Percentiles rank a stretch among this genome's conserved stretches.
These are phyloP conservation scores for Begonia masoniana DNA, from an alignment of 306 rosid genomes.

Conservation along the genomic window DNA sequence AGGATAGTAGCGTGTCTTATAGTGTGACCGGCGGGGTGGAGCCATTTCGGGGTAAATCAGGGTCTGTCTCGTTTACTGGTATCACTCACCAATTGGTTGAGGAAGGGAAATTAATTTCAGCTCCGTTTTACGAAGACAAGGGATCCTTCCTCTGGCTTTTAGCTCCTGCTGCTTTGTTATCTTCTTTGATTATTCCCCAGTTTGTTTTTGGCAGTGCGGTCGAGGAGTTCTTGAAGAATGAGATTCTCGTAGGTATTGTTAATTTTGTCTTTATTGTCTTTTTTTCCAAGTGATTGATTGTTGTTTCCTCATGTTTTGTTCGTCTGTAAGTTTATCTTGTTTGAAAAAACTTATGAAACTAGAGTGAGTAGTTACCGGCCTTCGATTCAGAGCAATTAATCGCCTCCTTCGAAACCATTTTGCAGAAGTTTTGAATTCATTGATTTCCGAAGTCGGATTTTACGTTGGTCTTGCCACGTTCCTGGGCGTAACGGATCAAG, in stretches of 20 bases:
- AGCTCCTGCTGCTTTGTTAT: constrained; percentile 57
- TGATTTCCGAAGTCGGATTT: constrained; percentile 44
- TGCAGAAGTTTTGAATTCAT: constrained; percentile 55
- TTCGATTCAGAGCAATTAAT: no score
- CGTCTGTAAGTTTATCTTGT: no score
- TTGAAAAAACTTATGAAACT: no score
- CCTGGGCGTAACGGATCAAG: constrained; percentile 52
- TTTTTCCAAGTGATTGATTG: neutral
- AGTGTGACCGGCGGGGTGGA: constrained; percentile 29
- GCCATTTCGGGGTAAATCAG: constrained; percentile 79
- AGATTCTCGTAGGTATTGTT: constrained; percentile 60
- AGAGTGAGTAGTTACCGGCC: no score
- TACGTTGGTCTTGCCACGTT: constrained; percentile 59
- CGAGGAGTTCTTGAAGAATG: constrained; percentile 34
- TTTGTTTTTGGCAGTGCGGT: constrained; percentile 36
- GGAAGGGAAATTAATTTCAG: constrained; percentile 57
- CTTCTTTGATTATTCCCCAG: constrained; percentile 66
- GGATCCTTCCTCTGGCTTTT: constrained; percentile 63
- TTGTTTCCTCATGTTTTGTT: neutral
- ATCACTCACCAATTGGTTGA: constrained; percentile 54
- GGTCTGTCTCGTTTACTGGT: constrained; percentile 72
- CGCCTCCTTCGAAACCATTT: no score
- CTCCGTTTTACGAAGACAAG: constrained; percentile 55
- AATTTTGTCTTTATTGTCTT: constrained; percentile 4
- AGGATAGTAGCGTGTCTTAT: constrained; percentile 20